Base-by-base conservation (phyloP, 768 basidiomycete genomes). In the Phlebiopsis gigantea region DNA sequence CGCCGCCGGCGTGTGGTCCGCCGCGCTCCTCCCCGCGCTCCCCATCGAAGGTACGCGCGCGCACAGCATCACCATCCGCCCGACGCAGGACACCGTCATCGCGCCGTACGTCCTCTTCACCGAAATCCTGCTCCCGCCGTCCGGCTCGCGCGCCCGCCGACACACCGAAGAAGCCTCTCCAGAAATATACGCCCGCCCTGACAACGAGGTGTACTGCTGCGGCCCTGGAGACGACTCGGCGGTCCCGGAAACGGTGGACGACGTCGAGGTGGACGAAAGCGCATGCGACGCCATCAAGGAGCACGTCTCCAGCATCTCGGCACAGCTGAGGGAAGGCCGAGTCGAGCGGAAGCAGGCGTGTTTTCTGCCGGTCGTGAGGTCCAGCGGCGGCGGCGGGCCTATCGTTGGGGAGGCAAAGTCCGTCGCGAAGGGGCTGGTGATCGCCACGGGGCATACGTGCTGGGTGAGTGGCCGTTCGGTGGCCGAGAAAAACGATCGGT, bases 1-100 rank as follows among this genome's bases (percentile, higher is more conserved):
- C 49, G 79, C 85, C 41, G 89, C 89, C n/a, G 93, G 93, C 24
- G 88, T 90, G 15, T 97, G 93, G 93, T 89, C 90, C 0, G 76
- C 89, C 7, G 65, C 65, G 8, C 67, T 95, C 56, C 51, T 87
- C 29, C 73, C 79, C 8, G 59, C 70, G 19, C 75, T 89, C 26
- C 84, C 85, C 15, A 77, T 90, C 61, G 64, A 73, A n/a, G 78
- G 77, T 43, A 83, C 78, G 5, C 84, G 88, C 53, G 87, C 86
- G 0, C 88, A 90, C 68, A 88, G 87, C 63, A 78, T 91, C 64
- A 82, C 81, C 7, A 80, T 89, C 60, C 79, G 72, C 14, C 65
- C 76, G 2, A 66, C 65, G 8, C 69, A 72, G 28, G 50, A 21
- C 30, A 34, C 50, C 5, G 66, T 68, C 22, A 78, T 93, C 66